Evolutionary conservation across 1,139 yeast species (phyloP).

Genomic region (Candida sp.): DNA sequence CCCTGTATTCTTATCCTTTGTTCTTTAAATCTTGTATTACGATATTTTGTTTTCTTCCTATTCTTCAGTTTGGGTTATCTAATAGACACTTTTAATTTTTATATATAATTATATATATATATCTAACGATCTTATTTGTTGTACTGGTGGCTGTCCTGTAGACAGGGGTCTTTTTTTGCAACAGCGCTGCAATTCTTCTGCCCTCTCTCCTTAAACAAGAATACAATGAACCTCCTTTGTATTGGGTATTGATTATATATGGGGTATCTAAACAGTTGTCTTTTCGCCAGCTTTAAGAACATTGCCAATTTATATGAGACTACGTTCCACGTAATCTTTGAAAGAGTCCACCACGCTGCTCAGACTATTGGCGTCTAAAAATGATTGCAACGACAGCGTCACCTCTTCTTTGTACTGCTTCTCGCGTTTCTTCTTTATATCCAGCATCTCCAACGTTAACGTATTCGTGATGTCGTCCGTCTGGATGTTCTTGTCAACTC

Average conservation of each 20-base stretch:
- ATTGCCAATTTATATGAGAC: constrained; percentile 1
- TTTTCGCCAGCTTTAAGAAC: not conserved
- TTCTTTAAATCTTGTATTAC: not conserved
- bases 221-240: not conserved
- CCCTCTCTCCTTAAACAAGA: not conserved
- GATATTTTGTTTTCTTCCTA: not conserved
- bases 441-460: not conserved
- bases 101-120: not conserved
- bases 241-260: not conserved
- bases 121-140: not conserved
- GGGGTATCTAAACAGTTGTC: not conserved
- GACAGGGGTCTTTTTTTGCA: not conserved
- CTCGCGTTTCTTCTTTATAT: constrained; percentile 1
- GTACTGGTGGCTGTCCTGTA: no score
- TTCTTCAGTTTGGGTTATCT: not conserved
- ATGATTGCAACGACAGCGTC: constrained; percentile 1
- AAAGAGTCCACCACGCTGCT: constrained; percentile 3
- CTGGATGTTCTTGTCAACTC: constrained; percentile 3
- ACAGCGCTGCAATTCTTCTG: not conserved
- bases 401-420: constrained; percentile 3
- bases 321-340: constrained; percentile 6
- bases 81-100: not conserved
- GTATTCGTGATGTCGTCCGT: constrained; percentile 4
- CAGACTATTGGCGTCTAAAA: constrained; percentile 2
- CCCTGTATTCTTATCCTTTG: not conserved